Conservation (phyloP, 805 yeast genomes). For the Myxozyma mucilagina region DNA sequence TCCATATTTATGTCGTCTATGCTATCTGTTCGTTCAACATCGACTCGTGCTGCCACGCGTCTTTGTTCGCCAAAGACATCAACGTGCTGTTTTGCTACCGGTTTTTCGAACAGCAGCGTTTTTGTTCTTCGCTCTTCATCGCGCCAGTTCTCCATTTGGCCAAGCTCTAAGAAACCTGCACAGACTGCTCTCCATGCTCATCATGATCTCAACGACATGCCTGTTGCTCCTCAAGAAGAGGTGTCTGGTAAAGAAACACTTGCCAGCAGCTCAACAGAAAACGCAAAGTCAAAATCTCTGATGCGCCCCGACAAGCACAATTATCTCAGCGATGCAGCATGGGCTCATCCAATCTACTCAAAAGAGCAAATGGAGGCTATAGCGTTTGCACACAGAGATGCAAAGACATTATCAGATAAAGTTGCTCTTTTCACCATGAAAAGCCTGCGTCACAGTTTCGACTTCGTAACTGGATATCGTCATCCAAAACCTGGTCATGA, state of each 20-base stretch:
- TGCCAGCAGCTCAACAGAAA: neutral
- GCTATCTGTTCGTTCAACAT: neutral
- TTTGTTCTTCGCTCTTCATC: neutral
- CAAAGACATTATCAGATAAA: constrained; percentile 51
- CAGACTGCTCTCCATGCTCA: neutral
- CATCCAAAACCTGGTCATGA: constrained; percentile 51
- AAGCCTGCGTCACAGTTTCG: constrained; percentile 54
- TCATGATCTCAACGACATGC: neutral
- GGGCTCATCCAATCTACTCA: constrained; percentile 49
- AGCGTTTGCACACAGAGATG: constrained; percentile 53
- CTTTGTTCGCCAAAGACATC: neutral
- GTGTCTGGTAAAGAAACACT: neutral
- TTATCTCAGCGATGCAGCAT: constrained; percentile 34
- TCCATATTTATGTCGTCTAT: neutral
- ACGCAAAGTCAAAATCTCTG: constrained; percentile 8
- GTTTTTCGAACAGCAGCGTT: neutral
- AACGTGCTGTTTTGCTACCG: neutral
- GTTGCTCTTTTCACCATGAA: constrained; percentile 53
- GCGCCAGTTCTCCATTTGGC: constrained; percentile 8
- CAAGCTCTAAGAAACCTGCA: neutral
- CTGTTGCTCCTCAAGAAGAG: constrained; percentile 4
- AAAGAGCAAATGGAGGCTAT: constrained; percentile 46
- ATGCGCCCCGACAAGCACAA: constrained; percentile 25
- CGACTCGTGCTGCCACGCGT: neutral
- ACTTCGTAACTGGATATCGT: constrained; percentile 62